Conservation (phyloP, 352 stramenopile species). For the Phytophthora cryptogea region DNA sequence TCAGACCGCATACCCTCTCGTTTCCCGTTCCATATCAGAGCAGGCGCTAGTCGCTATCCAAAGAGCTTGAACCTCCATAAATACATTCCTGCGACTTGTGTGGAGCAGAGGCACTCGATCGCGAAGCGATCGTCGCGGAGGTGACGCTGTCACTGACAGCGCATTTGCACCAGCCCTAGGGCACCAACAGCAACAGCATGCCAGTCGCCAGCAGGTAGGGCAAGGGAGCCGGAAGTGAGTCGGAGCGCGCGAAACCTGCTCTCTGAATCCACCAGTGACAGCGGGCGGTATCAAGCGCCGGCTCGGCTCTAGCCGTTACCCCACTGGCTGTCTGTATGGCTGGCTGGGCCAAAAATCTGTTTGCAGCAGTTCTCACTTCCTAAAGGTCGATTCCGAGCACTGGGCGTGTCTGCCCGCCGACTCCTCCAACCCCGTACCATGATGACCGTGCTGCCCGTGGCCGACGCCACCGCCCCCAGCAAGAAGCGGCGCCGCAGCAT, state of each 20-base stretch:
- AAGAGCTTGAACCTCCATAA: slow-evolving; percentile 3
- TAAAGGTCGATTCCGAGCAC: slow-evolving; percentile 22
- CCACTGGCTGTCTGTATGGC: slow-evolving; percentile 37
- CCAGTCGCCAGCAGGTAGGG: not conserved
- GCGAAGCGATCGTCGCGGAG: slow-evolving; percentile 13
- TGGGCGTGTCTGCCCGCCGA: not conserved
- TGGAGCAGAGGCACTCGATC: not conserved
- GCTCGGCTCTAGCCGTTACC: slow-evolving; percentile 29
- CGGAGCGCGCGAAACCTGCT: slow-evolving; percentile 24
- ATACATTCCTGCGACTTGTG: slow-evolving; percentile 9
- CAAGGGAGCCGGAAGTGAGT: slow-evolving; percentile 26
- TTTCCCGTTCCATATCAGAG: not conserved
- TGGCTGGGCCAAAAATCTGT: slow-evolving; percentile 38
- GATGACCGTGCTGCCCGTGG: slow-evolving; percentile 52
- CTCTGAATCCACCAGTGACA: slow-evolving; percentile 36
- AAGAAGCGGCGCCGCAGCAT: slow-evolving; percentile 77
- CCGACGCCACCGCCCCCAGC: slow-evolving; percentile 34
- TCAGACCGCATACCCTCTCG: not conserved
- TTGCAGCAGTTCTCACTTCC: slow-evolving; percentile 24
- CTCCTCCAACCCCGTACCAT: slow-evolving; percentile 15
- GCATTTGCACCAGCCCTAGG: not conserved
- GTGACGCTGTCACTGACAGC: no score
- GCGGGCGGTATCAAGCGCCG: slow-evolving; percentile 26
- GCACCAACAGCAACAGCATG: no score
- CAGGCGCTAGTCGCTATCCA: not conserved